Evolutionary conservation across 2,329 filamentous ascomycete species (phyloP), one percentile per base, ranked within the genome.

Genomic region (Blumeriella jaapii): DNA sequence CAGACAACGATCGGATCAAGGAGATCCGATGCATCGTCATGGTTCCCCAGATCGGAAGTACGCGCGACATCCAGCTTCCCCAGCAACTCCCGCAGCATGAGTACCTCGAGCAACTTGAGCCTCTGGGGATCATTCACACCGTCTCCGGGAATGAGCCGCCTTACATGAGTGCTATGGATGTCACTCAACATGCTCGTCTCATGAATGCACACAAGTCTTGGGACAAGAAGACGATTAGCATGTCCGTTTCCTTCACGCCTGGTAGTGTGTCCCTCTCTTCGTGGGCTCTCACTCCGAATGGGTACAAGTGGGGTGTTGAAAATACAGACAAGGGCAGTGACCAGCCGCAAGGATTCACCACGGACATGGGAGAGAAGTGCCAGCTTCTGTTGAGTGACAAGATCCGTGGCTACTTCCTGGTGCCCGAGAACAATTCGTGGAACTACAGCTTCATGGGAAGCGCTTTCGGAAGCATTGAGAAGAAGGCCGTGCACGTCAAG

Each of bases 361-460:
- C 85, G 16, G 76, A 67, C 39, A 93, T 96, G 74, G 91, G 91
- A 34, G 82, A 93, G 61, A 96, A 96, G 65, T 86, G 85, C 50
- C 93, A 98, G 64, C 66, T 98, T 36, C 65, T 98, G 17, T 72
- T 98, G 34, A 93, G 83, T 46, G 89, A 95, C 51, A 83, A 87
- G 59, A 94, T 95, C 58, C 76, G 82, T 49, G 93, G 91, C 17
- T 96, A 87, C 66, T 98, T 98, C 74, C 65, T 98, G 36, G 86
- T 96, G 14, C 91, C 91, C 0, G 87, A 95, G 54, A 79, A 80
- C 36, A 78, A 78, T 44, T 70, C 81, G 42, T 98, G 91, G 91
- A 98, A 98, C 61, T 98, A 95, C 65, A 91, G 82, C 59, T 98
- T 98, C 68, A 85, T 96, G 78, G 91, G 91, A 36, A 85, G 78